Conservation (phyloP, 2,329 filamentous ascomycete species). For the Botrytis elliptica region DNA sequence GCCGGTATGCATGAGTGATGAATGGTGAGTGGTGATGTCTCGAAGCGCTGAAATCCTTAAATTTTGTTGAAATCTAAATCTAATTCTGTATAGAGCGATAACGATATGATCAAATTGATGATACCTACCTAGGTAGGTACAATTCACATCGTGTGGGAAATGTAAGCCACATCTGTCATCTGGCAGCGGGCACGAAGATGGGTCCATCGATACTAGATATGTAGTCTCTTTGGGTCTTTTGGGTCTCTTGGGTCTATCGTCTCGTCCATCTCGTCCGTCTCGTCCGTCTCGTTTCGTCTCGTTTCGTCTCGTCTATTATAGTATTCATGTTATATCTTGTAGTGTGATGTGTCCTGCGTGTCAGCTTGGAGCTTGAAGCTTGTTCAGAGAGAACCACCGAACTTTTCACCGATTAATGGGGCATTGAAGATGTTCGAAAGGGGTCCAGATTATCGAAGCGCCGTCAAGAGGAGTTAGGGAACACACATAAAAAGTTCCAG, state of each 20-base stretch:
- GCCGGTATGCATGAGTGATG: background rate
- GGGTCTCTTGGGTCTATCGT: background rate
- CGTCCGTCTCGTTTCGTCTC: background rate
- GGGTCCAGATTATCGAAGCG: constrained; percentile 15
- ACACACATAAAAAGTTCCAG: constrained; percentile 1
- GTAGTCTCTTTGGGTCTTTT: background rate
- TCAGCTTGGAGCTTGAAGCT: constrained; percentile 4
- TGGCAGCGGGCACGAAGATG: constrained; percentile 1
- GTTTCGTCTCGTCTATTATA: background rate
- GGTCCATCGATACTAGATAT: background rate
- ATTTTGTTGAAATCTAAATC: background rate
- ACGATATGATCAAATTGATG: background rate
- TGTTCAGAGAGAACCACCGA: constrained; percentile 4
- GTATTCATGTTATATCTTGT: background rate
- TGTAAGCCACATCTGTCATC: constrained; percentile 7
- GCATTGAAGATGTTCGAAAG: constrained; percentile 7
- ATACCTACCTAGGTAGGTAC: background rate
- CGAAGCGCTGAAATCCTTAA: background rate
- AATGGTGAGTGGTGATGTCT: background rate
- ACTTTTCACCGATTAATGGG: constrained; percentile 10
- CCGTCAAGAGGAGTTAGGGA: background rate
- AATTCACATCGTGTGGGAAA: background rate
- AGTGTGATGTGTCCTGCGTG: constrained; percentile 15
- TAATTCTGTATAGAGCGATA: background rate
- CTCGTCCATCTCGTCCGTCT: background rate